These are phyloP conservation scores for cucumber (Cucumis sativus) DNA, from an alignment of 306 rosid genomes.

Conservation along the genomic window DNA sequence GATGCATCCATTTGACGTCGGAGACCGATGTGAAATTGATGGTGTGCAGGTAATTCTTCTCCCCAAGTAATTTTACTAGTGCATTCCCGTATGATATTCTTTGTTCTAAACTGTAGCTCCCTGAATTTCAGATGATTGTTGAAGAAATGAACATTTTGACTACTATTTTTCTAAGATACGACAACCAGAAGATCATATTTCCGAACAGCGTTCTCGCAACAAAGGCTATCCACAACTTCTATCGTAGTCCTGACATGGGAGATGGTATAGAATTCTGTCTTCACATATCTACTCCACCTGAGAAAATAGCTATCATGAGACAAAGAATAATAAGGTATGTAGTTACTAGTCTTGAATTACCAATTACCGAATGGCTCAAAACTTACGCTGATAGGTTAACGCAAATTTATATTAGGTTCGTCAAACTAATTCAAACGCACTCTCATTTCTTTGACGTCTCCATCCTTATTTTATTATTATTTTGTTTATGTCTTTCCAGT, in stretches of 20 bases:
- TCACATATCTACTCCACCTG: conserved; percentile 70
- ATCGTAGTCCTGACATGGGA: conserved; percentile 91
- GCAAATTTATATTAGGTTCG: no score
- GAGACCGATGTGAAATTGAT: conserved; percentile 87
- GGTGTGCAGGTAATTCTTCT: conserved; percentile 48
- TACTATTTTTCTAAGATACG: conserved; percentile 60
- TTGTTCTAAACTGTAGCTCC: background rate
- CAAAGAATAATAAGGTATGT: conserved; percentile 52
- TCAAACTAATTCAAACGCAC: background rate
- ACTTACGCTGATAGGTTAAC: no score
- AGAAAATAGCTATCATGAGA: conserved; percentile 40
- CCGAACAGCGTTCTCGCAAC: conserved; percentile 73
- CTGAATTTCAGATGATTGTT: conserved; percentile 62
- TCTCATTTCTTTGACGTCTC: background rate
- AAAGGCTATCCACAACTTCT: conserved; percentile 56
- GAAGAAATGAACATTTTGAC: conserved; percentile 97
- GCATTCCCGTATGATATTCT: background rate
- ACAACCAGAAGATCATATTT: conserved; percentile 40
- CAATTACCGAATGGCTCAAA: no score
- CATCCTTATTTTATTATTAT: background rate
- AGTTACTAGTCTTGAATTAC: no score
- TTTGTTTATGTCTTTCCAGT: conserved; percentile 23
- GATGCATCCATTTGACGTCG: conserved; percentile 92
- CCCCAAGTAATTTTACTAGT: background rate
- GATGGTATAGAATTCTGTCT: conserved; percentile 62